Percentiles rank a stretch among this genome's conserved stretches.
phyloP scores from a whole-genome alignment of 208 protist species.

The Crithidia expoeki region DNA sequence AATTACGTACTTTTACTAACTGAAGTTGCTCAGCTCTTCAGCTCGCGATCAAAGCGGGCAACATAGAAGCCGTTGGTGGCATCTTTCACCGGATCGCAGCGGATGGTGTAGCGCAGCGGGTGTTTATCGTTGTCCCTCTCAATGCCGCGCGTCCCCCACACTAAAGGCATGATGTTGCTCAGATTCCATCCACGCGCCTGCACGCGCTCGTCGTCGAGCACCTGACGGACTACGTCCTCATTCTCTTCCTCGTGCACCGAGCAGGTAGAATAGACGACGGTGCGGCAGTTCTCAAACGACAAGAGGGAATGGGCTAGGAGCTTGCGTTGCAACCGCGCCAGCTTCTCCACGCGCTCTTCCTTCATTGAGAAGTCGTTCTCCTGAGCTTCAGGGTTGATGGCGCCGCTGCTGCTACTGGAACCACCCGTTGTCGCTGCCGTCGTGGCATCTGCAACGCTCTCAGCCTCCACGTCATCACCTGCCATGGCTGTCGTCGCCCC shows the following conservation, averaged over 20 bases:
- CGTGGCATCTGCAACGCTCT: not conserved
- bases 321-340: constrained; percentile 87
- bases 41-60: constrained; percentile 77
- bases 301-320: constrained; percentile 86
- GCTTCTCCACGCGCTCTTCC: constrained; percentile 71
- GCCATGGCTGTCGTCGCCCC: too few relatives aligned
- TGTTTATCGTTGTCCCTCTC: constrained; percentile 25
- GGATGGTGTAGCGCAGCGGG: constrained; percentile 82
- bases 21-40: constrained; percentile 18
- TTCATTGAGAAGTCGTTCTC: constrained; percentile 57
- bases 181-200: constrained; percentile 76
- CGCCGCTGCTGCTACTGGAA: constrained; percentile 10
- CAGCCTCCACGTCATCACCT: not conserved
- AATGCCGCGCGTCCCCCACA: constrained; percentile 63
- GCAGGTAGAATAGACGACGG: constrained; percentile 93
- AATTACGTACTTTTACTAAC: too few relatives aligned
- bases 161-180: constrained; percentile 80
- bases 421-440: not conserved
- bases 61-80: constrained; percentile 90
- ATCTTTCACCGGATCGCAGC: constrained; percentile 75
- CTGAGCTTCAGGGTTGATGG: constrained; percentile 49
- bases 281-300: constrained; percentile 86
- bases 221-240: constrained; percentile 86
- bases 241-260: constrained; percentile 91
- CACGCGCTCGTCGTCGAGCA: constrained; percentile 76